Conservation (phyloP, 371 early-diverging fungal genomes). For the Mucor sp. region DNA sequence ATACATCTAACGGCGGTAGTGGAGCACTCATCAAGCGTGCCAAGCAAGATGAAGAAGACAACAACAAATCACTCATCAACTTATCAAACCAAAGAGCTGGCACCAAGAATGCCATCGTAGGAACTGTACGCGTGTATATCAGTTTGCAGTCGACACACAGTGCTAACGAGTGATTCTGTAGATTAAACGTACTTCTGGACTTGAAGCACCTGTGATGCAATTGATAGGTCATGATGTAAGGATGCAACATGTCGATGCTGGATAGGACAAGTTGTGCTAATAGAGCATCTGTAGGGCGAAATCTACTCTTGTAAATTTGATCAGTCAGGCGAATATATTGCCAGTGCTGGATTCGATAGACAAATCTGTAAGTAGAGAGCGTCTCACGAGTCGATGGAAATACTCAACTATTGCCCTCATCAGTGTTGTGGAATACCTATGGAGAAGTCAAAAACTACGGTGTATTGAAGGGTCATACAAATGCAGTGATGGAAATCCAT, state of each 20-base stretch:
- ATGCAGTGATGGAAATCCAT: conserved; percentile 84
- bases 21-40: conserved; percentile 62
- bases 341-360: conserved; percentile 84
- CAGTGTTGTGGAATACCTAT: conserved; percentile 92
- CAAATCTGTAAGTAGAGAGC: conserved; percentile 65
- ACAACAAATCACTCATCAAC: conserved; percentile 43
- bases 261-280: background rate
- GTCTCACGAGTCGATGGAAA: background rate
- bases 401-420: background rate
- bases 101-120: conserved; percentile 60
- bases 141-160: background rate
- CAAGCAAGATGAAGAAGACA: conserved; percentile 43
- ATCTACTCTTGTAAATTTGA: conserved; percentile 86
- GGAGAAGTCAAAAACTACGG: conserved; percentile 90
- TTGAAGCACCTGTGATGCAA: conserved; percentile 90
- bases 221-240: conserved; percentile 76
- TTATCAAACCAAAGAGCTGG: conserved; percentile 54
- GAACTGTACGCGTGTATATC: conserved; percentile 53
- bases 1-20: conserved; percentile 3
- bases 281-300: conserved; percentile 62
- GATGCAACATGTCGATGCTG: background rate
- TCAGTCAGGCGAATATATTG: conserved; percentile 81
- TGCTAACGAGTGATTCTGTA: conserved; percentile 20
- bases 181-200: conserved; percentile 82
- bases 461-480: conserved; percentile 82